Evolutionary conservation across 2,329 filamentous ascomycete genomes (phyloP).

Genomic region (Salinomyces thailandicus): DNA sequence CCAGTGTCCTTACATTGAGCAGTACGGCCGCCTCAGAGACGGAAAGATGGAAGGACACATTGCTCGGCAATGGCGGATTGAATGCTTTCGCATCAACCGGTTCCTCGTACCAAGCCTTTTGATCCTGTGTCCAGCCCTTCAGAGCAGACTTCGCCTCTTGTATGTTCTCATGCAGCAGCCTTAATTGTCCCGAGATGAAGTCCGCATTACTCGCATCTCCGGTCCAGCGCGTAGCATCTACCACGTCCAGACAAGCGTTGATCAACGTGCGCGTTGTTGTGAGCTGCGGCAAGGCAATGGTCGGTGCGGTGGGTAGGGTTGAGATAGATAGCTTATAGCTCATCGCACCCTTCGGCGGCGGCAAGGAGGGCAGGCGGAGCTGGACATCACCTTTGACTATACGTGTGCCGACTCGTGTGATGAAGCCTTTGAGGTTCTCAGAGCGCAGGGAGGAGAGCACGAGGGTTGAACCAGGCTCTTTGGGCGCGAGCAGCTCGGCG

Average conservation of each 20-base stretch:
- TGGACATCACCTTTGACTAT: conserved; percentile 81
- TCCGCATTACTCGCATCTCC: conserved; percentile 50
- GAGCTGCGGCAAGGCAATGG: conserved; percentile 57
- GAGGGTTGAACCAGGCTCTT: conserved; percentile 77
- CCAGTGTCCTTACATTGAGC: conserved; percentile 57
- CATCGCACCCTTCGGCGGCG: conserved; percentile 41
- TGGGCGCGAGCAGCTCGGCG: conserved; percentile 71
- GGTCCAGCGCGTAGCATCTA: conserved; percentile 65
- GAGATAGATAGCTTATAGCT: conserved; percentile 45
- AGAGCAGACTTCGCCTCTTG: conserved; percentile 49
- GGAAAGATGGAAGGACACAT: conserved; percentile 61
- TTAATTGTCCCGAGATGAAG: conserved; percentile 49
- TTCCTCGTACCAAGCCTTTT: conserved; percentile 46
- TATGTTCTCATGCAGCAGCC: conserved; percentile 50
- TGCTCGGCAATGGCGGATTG: conserved; percentile 51
- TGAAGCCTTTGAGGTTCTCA: conserved; percentile 82
- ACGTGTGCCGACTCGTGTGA: conserved; percentile 81
- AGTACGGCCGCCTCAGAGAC: conserved; percentile 45
- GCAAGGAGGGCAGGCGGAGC: conserved; percentile 62
- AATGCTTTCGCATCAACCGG: conserved; percentile 48
- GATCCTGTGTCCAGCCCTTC: conserved; percentile 43
- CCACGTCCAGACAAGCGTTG: conserved; percentile 71
- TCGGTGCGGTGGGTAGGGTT: conserved; percentile 43
- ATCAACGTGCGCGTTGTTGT: conserved; percentile 64
- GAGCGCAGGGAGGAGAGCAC: conserved; percentile 79